Evolutionary conservation across 768 basidiomycete genomes (phyloP).

Genomic region (Leccinellum rugosiceps): DNA sequence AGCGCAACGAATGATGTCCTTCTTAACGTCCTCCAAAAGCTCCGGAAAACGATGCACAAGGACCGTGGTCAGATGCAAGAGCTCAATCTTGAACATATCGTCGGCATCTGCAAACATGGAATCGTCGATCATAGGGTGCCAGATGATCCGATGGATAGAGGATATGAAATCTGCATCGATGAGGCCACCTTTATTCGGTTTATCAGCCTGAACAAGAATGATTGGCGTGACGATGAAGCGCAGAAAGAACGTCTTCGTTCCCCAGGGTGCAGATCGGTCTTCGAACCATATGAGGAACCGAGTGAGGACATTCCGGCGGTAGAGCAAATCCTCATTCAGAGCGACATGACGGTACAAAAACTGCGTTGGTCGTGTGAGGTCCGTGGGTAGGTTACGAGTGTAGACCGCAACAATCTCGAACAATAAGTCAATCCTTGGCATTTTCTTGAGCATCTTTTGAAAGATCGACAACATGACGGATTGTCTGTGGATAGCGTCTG

Average conservation of each 20-base stretch:
- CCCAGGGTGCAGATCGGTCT: constrained; percentile 56
- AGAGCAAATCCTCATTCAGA: constrained; percentile 59
- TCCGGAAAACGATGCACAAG: constrained; percentile 81
- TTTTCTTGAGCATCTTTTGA: constrained; percentile 61
- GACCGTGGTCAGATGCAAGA: constrained; percentile 84
- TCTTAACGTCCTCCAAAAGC: constrained; percentile 79
- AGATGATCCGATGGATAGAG: constrained; percentile 69
- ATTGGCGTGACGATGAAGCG: constrained; percentile 87
- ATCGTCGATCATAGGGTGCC: constrained; percentile 71
- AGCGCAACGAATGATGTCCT: constrained; percentile 90
- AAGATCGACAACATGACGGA: constrained; percentile 74
- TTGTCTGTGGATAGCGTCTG: constrained; percentile 57
- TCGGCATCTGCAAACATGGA: constrained; percentile 56
- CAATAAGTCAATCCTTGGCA: constrained; percentile 81
- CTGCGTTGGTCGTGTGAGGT: constrained; percentile 70
- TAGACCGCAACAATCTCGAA: constrained; percentile 86
- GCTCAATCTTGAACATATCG: constrained; percentile 87
- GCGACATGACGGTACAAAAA: constrained; percentile 90
- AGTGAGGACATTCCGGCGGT: constrained; percentile 78
- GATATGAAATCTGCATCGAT: constrained; percentile 70
- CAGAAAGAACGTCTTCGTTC: constrained; percentile 75
- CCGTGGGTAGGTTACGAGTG: constrained; percentile 76
- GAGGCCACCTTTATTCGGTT: constrained; percentile 52
- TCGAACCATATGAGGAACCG: constrained; percentile 87
- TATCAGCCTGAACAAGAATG: constrained; percentile 71